Evolutionary conservation across 345 rosid species (phyloP), one percentile per base, ranked within the genome.

Genomic region (Dipteronia sinensis): DNA sequence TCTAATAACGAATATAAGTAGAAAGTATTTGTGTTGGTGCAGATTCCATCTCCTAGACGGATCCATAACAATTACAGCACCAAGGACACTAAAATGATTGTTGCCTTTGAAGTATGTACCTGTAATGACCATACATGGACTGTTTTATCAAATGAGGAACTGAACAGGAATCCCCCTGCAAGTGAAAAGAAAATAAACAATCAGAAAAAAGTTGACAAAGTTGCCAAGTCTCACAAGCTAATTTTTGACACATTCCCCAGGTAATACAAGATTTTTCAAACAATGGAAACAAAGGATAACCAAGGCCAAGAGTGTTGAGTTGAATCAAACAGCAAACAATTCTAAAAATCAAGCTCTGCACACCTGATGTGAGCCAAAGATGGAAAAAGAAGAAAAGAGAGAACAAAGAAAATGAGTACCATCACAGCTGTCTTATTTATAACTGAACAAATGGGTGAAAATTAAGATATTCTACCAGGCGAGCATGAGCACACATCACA

Each of bases 111-210:
- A 75, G 77, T 42, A 6, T 55, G 40, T 89, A 95, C 99, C 98
- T 93, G 89, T 76, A 93, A 78, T 72, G 97, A 93, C 99, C 99
- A 95, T 27, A 92, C 78, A n/a, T 72, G 86, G 80, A 95, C 87
- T 42, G 89, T 82, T 86, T 85, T 95, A 84, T 95, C 98, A 80
- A 88, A 88, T 3, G 97, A 93, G 65, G 93, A 89, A 94, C 97
- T 93, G 77, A 91, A 90, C 77, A 95, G 83, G 82, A 87, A 93
- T 23, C 89, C 97, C 12, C 94, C 99, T 95, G 76, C 78, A 87
- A 87, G 62, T 72, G 76, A 71, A 77, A 72, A 79, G 74, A 53
- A 49, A 79, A 71, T 22, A 73, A 27, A 69, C 17, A 63, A 8
- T 81, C 31, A 80, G 70, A 80, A 71, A 34, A 73, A 79, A 67